Evolutionary conservation across 768 basidiomycete species (phyloP).

Genomic region (Tylopilus rubrobrunneus): DNA sequence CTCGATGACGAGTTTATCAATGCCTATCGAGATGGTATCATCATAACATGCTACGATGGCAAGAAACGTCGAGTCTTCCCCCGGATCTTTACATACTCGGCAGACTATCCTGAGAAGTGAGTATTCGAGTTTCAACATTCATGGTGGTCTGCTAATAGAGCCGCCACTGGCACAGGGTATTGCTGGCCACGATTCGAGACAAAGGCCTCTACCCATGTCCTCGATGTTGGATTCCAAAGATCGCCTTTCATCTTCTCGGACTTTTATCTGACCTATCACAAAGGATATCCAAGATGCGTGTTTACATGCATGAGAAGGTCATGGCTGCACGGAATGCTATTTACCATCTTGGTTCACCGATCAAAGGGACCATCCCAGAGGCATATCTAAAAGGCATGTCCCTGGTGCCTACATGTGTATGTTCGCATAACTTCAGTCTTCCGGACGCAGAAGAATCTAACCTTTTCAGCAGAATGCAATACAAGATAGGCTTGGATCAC

Average conservation of each 20-base stretch:
- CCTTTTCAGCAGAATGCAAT: slow-evolving; percentile 32
- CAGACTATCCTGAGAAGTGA: slow-evolving; percentile 38
- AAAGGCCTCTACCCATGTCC: slow-evolving; percentile 32
- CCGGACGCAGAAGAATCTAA: no score
- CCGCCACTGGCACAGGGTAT: slow-evolving; percentile 14
- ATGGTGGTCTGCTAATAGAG: no score
- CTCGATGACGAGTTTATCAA: not conserved
- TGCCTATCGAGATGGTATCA: slow-evolving; percentile 23
- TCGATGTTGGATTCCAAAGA: slow-evolving; percentile 20
- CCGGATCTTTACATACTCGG: slow-evolving; percentile 31
- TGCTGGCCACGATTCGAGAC: slow-evolving; percentile 27
- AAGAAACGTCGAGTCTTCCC: slow-evolving; percentile 20
- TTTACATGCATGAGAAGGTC: slow-evolving; percentile 1
- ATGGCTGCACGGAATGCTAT: not conserved
- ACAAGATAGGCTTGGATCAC: slow-evolving; percentile 13
- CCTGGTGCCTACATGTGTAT: slow-evolving; percentile 13
- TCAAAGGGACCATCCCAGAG: slow-evolving; percentile 12
- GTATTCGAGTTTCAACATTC: no score
- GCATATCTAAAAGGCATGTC: slow-evolving; percentile 6
- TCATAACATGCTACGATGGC: slow-evolving; percentile 22
- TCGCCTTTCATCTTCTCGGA: slow-evolving; percentile 13
- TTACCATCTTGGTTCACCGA: slow-evolving; percentile 10
- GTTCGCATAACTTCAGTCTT: no score
- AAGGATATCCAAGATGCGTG: not conserved
- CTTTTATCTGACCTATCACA: slow-evolving; percentile 3